Evolutionary conservation across 108 stramenopile genomes (phyloP).

Genomic region (Discostella pseudostelligera): DNA sequence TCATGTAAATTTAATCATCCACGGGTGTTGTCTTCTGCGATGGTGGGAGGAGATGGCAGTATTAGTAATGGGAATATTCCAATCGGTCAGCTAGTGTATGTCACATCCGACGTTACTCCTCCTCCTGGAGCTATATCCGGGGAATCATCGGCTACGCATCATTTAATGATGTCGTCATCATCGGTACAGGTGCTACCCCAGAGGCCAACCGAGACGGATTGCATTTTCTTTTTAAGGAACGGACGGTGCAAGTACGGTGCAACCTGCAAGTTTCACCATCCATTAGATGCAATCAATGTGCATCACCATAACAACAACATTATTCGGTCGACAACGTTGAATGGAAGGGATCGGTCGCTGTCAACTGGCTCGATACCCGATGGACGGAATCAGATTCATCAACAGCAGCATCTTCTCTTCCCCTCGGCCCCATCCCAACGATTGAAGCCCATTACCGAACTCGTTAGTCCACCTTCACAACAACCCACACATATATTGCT

Average conservation of each 20-base stretch:
- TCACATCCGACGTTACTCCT: slow-evolving; percentile 30
- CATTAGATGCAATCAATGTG: slow-evolving; percentile 49
- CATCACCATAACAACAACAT: slow-evolving; percentile 27
- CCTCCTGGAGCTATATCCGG: slow-evolving; percentile 17
- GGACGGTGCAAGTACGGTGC: slow-evolving; percentile 90
- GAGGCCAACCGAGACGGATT: slow-evolving; percentile 84
- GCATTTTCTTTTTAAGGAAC: slow-evolving; percentile 86
- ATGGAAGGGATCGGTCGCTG: slow-evolving; percentile 8
- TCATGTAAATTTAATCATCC: slow-evolving; percentile 92
- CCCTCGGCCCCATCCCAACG: slow-evolving; percentile 12
- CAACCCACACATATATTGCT: slow-evolving; percentile 37
- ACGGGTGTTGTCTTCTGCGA: slow-evolving; percentile 35
- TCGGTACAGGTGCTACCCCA: slow-evolving; percentile 66
- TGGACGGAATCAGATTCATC: slow-evolving; percentile 13
- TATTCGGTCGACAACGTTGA: neutral
- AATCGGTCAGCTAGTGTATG: slow-evolving; percentile 28
- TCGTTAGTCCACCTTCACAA: slow-evolving; percentile 27
- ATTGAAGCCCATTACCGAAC: slow-evolving; percentile 46
- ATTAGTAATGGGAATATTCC: slow-evolving; percentile 35
- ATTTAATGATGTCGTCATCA: slow-evolving; percentile 5
- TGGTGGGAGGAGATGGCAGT: slow-evolving; percentile 14
- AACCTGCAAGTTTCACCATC: slow-evolving; percentile 91
- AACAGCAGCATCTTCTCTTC: slow-evolving; percentile 3
- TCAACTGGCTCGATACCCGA: slow-evolving; percentile 12
- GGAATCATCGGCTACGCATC: slow-evolving; percentile 25